These are phyloP conservation scores for Turnera subulata DNA, from an alignment of 345 rosid genomes.

Conservation along the genomic window DNA sequence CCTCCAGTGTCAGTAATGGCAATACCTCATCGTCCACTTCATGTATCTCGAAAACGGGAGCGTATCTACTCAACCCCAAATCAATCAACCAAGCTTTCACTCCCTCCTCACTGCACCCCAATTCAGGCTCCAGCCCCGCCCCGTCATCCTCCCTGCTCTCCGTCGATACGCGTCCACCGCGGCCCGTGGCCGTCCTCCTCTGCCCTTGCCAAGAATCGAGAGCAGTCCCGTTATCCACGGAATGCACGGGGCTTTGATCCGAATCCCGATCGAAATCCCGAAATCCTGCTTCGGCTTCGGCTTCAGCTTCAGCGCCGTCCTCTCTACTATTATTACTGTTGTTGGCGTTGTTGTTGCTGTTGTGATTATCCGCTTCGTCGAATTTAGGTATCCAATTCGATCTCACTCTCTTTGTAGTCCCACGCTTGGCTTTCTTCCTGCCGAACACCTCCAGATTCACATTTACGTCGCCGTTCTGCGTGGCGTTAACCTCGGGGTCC, in stretches of 20 bases:
- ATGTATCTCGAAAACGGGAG: conserved; percentile 33
- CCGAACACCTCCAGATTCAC: conserved; percentile 27
- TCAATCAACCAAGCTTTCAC: conserved; percentile 28
- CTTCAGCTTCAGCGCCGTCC: conserved; percentile 17
- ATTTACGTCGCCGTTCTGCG: conserved; percentile 24
- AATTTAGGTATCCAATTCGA: conserved; percentile 32
- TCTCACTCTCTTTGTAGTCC: conserved; percentile 23
- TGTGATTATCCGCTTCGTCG: conserved; percentile 10
- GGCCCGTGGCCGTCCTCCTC: conserved; percentile 15
- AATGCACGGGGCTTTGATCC: conserved; percentile 27
- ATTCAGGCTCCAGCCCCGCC: conserved; percentile 11
- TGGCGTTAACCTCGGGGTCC: conserved; percentile 20
- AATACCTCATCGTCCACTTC: conserved; percentile 33
- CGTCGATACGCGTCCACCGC: conserved; percentile 29
- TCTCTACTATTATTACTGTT: conserved; percentile 8
- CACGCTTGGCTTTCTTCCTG: conserved; percentile 33
- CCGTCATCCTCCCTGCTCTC: conserved; percentile 30
- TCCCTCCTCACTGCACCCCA: conserved; percentile 16
- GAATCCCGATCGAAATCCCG: conserved; percentile 27
- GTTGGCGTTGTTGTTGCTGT: neutral
- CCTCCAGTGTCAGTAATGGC: conserved; percentile 30
- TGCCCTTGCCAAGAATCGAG: conserved; percentile 35
- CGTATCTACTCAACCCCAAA: conserved; percentile 31
- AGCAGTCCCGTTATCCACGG: conserved; percentile 23
- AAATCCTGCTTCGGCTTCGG: conserved; percentile 18